Evolutionary conservation across 139 green algal genomes (phyloP).

Genomic region (Zygnema cylindricum): DNA sequence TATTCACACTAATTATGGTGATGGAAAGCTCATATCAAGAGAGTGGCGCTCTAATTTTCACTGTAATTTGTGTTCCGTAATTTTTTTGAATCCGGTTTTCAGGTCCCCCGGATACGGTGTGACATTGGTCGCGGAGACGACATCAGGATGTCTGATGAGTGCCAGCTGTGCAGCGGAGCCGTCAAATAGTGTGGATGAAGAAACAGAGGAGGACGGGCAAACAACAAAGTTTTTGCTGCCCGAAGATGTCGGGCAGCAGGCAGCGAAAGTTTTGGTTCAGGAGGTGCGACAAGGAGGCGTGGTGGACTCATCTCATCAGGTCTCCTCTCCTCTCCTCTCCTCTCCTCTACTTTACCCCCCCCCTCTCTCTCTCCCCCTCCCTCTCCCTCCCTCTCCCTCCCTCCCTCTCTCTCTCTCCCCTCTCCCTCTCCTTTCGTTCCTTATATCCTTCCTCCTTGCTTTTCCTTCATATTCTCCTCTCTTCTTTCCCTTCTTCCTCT

Average conservation of each 20-base stretch:
- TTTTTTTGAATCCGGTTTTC: no score
- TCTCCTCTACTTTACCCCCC: not conserved
- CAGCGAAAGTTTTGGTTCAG: conserved; percentile 83
- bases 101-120: conserved; percentile 91
- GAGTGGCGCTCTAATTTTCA: no score
- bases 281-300: conserved; percentile 88
- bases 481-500: not conserved
- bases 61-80: no score
- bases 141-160: conserved; percentile 80
- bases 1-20: no score
- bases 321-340: conserved; percentile 20
- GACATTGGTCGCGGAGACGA: conserved; percentile 95
- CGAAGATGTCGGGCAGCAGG: conserved; percentile 83
- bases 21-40: no score
- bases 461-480: not conserved
- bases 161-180: conserved; percentile 69
- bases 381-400: not conserved
- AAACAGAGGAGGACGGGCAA: not conserved
- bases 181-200: conserved; percentile 4
- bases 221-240: conserved; percentile 69
- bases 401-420: not conserved
- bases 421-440: not conserved
- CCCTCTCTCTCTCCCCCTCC: not conserved
- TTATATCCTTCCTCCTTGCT: not conserved
- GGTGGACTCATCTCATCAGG: conserved; percentile 80